Base-by-base conservation (phyloP, 129 eudicot genomes). In the Ambrosia artemisiifolia region DNA sequence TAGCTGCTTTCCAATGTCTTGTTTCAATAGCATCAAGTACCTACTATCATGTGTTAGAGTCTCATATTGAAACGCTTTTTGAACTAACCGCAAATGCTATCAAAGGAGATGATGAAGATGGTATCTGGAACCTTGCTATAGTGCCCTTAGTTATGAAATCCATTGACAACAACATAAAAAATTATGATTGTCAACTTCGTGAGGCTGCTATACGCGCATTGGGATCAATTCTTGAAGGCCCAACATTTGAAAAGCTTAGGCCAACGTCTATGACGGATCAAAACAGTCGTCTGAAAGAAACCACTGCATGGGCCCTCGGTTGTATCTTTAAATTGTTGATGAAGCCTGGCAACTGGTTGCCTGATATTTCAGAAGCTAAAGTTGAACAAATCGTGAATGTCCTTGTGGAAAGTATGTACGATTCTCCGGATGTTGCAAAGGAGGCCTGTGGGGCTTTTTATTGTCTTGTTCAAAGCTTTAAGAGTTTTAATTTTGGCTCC, bases 231-330 rank as follows among this genome's bases (percentile, higher is more conserved):
- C 79, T 93, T 83, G 98, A 93, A 69, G 98, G 98, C 18, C 96
- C 96, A 38, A 79, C 95, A 3, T 95, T 95, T 1, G 19, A 84
- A 4, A 80, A 72, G 57, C 89, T 87, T 79, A 87, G 87, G 98
- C 92, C 89, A 19, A 83, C 88, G 14, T 92, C 98, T 30, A 79
- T 89, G 65, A 83, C 83, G 61, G 98, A 93, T 54, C 95, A 90
- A 16, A 85, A 86, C 66, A 92, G 80, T 78, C 98, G 87, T 83
- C 95, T 92, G 44, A 92, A 89, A 73, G 96, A 87, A 70, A 92
- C 98, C 20, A 87, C 98, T 5, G 96, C 96, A 2, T 92, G 98
- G 98, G 89, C 96, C 16, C 84, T 92, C 6, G 98, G 98, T 18
- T 82, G 96, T 65, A 92, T 92, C 75, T 92, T 92, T 43, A 96